Evolutionary conservation across 306 rosid species (phyloP), one percentile per base, ranked within the genome.

Genomic region (Spatholobus suberectus): DNA sequence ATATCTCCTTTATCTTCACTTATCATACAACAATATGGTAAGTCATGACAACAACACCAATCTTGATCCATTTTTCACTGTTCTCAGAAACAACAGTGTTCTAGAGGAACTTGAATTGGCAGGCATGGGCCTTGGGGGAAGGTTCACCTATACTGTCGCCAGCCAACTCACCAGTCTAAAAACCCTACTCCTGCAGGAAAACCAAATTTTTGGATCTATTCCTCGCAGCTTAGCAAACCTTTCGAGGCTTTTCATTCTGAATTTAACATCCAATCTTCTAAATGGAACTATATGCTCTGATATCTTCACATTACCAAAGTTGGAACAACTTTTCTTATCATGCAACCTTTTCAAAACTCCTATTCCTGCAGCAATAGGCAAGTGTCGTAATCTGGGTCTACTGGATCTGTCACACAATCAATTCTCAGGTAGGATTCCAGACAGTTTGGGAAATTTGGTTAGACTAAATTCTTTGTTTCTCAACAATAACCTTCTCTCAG

Each of bases 91-190:
- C 81, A 89, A 90, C 89, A 85, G 83, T 54, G 0, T 0, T 17
- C 82, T 90, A 20, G 27, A 21, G 88, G 97, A 92, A 88, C 91
- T 92, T 38, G 93, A 92, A 85, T 57, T 90, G 81, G 94, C 86
- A 3, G 92, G 97, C 14, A 90, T 92, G 93, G 89, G 51, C 58
- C 89, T 90, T 38, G 90, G 94, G 15, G 97, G 93, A 75, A 82
- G 32, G 29, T 62, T 92, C 69, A 87, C 94, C 27, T 21, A 20
- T 37, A 83, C 91, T 41, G 18, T 76, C 3, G 63, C 88, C 12
- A 81, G 83, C 40, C 61, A 65, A 41, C 84, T 88, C 24, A 34
- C 24, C 32, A 62, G 41, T n/a, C 55, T 90, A 6, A 23, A 20
- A 44, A 18, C 27, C 38, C 29, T 92, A 12, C 59, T 70, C 34